Evolutionary conservation across 2,329 filamentous ascomycete genomes (phyloP).

Genomic region (Epicoccum sorghinum): DNA sequence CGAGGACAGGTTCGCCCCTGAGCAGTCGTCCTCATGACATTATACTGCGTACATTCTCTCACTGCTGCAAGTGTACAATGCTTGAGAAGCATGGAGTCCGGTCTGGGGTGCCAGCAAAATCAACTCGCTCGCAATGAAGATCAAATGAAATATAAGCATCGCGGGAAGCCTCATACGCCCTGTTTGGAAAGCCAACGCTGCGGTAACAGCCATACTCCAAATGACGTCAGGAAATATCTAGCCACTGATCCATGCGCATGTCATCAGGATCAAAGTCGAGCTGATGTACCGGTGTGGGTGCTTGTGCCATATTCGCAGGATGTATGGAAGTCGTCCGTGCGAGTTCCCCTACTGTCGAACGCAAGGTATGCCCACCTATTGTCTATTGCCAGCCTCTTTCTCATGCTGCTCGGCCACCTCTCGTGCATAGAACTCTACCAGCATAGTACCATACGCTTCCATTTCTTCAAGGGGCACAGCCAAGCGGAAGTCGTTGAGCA

Average conservation of each 20-base stretch:
- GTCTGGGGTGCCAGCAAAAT: constrained; percentile 3
- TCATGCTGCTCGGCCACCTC: constrained; percentile 76
- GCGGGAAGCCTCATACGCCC: constrained; percentile 8
- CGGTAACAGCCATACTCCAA: no score
- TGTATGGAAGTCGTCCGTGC: not conserved
- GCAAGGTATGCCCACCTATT: not conserved
- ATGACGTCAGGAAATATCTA: not conserved
- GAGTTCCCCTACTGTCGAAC: not conserved
- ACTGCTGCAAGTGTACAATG: no score
- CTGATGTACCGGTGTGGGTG: not conserved
- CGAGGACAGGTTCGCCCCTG: constrained; percentile 1
- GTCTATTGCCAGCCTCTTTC: constrained; percentile 26
- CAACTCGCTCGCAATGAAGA: constrained; percentile 3
- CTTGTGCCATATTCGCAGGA: not conserved
- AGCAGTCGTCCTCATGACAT: constrained; percentile 13
- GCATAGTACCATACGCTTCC: constrained; percentile 96
- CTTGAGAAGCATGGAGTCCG: not conserved
- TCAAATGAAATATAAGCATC: constrained; percentile 14
- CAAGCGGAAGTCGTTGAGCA: constrained; percentile 94
- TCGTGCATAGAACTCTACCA: constrained; percentile 95
- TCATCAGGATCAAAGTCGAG: not conserved
- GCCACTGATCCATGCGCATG: not conserved
- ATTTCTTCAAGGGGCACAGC: constrained; percentile 93
- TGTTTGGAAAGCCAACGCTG: not conserved
- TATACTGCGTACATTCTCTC: not conserved